Base-by-base conservation (phyloP, 192 early-diverging fungal species). In the Allomyces macrogynus region DNA sequence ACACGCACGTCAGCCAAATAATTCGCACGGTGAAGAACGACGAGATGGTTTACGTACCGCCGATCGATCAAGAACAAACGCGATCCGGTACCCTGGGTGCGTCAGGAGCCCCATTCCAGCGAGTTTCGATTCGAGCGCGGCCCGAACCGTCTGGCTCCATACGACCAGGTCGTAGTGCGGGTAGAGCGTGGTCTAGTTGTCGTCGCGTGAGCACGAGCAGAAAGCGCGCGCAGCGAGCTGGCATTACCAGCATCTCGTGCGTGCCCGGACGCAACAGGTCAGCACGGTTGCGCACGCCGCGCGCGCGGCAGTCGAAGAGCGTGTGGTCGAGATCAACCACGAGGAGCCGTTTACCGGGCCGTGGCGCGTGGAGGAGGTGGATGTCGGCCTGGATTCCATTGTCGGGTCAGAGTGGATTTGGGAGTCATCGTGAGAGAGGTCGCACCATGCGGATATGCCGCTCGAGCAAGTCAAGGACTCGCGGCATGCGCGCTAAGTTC, bases 251-350 rank as follows among this genome's bases (percentile, higher is more conserved):
- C 32, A 40, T 40, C 66, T 77, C 77, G 70, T 85, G 81, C 69
- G 83, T 63, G 12, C 83, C 83, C 1, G 83, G 83, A 23, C 83
- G 74, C 64, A 79, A 78, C 64, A 89, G 79, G 9, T 83, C 77
- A 9, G 78, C 67, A 23, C 86, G 74, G 49, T 80, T 75, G 42
- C 76, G 71, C n/a, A 80, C 81, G 18, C 74, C 32, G 7, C 32
- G 61, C 25, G 79, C 76, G 24, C 82, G 85, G 76, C 85, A 86
- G 68, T 86, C 87, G 65, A 87, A 80, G 22, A 89, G 69, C 10
- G 87, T 89, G 67, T 87, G 84, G 68, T 89, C 87, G 43, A 89
- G 72, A 70, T 89, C 87, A n/a, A 89, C 73, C 1, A 89, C 87
- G 27, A 84, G 67, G 10, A 89, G 73, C 68, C 76, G 79, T 64